Evolutionary conservation across 176 grass and related monocot genomes (phyloP).

Genomic region (Oryza coarctata): DNA sequence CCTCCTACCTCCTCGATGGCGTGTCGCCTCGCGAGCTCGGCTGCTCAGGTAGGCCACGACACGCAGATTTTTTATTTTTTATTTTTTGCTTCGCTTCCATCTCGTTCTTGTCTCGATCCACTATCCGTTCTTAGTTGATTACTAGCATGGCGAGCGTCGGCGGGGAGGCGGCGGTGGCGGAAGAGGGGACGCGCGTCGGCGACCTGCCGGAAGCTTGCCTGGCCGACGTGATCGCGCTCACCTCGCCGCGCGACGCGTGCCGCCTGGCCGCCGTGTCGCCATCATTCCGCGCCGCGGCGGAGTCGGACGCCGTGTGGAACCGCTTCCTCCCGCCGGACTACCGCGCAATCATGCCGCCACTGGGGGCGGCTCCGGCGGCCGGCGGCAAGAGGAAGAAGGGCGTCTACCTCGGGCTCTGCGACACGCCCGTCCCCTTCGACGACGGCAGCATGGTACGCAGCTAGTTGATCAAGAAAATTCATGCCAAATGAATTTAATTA

Average conservation of each 20-base stretch:
- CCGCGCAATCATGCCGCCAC: not conserved
- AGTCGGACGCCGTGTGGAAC: conserved; percentile 39
- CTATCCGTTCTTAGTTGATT: no score
- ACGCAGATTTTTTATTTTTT: not conserved
- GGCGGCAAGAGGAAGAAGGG: conserved; percentile 16
- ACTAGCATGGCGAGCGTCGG: not conserved
- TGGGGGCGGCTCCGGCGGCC: not conserved
- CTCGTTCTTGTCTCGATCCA: no score
- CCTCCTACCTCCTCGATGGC: not conserved
- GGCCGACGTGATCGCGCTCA: conserved; percentile 47
- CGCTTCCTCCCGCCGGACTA: conserved; percentile 39
- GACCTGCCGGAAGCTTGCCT: conserved; percentile 48
- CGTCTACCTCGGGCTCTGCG: conserved; percentile 35
- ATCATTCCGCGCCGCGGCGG: conserved; percentile 41
- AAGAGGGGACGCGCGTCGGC: not conserved
- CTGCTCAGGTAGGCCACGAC: not conserved
- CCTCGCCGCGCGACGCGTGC: conserved; percentile 42
- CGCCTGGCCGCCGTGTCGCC: conserved; percentile 39
- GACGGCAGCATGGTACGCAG: not conserved
- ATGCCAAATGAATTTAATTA: not conserved
- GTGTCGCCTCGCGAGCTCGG: not conserved
- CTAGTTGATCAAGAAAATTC: not conserved
- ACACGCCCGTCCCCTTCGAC: not conserved
- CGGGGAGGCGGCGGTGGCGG: not conserved
- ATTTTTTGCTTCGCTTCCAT: not conserved